Percentiles rank a stretch among this genome's conserved stretches.
phyloP scores from a whole-genome alignment of 164 flowering plant species.

The Chimonanthus praecox region DNA sequence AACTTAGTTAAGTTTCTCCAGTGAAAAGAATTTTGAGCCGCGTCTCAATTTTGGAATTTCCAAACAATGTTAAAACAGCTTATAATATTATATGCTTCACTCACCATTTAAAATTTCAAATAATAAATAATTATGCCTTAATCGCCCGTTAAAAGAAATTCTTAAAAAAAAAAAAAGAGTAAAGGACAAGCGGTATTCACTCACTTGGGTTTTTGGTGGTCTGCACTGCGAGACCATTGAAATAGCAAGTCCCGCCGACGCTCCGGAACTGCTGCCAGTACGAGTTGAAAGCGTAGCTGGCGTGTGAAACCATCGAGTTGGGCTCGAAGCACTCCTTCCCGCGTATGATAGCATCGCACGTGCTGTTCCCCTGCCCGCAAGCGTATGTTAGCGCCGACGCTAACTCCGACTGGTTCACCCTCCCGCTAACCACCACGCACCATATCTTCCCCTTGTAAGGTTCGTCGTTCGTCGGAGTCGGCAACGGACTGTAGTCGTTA shows the following conservation, averaged over 20 bases:
- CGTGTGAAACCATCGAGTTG: conserved; percentile 39
- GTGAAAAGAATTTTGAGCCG: no score
- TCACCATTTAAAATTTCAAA: no score
- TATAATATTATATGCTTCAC: no score
- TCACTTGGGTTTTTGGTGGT: conserved; percentile 78
- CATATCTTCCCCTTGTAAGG: conserved; percentile 82
- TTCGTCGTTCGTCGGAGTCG: conserved; percentile 47
- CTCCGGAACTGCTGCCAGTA: conserved; percentile 73
- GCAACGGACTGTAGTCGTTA: conserved; percentile 36
- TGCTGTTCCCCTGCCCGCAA: conserved; percentile 76
- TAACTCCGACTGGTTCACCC: conserved; percentile 34
- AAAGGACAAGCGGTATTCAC: conserved; percentile 1
- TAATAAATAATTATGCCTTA: no score
- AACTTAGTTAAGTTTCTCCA: no score
- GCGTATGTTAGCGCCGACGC: conserved; percentile 64
- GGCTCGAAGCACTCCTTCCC: conserved; percentile 47
- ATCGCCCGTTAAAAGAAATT: no score
- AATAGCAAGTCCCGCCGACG: conserved; percentile 68
- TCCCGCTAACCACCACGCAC: conserved; percentile 60
- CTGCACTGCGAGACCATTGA: conserved; percentile 71
- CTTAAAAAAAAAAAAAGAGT: no score
- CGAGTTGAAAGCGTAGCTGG: conserved; percentile 78
- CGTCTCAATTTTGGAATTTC: no score
- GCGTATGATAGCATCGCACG: conserved; percentile 67
- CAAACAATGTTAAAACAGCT: no score